Conservation (phyloP, 352 stramenopile genomes). For the Pythium plurisporium region DNA sequence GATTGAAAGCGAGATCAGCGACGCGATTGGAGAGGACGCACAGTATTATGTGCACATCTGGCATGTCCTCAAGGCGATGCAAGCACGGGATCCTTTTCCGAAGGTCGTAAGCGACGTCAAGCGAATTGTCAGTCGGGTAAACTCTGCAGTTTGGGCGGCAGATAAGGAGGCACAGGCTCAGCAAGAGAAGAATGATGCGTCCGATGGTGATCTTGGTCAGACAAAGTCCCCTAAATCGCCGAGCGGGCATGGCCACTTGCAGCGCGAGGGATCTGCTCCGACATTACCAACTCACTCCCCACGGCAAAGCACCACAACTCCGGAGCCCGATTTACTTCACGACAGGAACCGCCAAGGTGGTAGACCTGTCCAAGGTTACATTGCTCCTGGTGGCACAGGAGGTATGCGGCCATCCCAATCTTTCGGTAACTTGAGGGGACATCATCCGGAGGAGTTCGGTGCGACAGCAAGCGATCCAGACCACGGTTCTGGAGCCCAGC, state of each 20-base stretch:
- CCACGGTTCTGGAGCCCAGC: neutral
- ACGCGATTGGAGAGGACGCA: conserved; percentile 27
- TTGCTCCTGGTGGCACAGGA: conserved; percentile 9
- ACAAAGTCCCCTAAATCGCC: neutral
- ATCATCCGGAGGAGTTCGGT: conserved; percentile 48
- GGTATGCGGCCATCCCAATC: conserved; percentile 55
- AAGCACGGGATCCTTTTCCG: conserved; percentile 73
- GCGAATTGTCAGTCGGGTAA: conserved; percentile 27
- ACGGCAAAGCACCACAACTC: neutral
- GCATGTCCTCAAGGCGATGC: conserved; percentile 52
- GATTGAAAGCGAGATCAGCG: conserved; percentile 19
- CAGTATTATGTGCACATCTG: conserved; percentile 70
- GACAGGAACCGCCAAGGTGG: neutral
- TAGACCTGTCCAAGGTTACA: neutral
- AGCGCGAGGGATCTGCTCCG: conserved; percentile 16
- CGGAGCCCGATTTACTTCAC: neutral
- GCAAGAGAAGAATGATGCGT: neutral
- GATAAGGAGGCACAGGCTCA: conserved; percentile 11
- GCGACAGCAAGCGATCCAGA: neutral
- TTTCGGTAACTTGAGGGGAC: conserved; percentile 66
- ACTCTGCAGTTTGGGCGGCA: conserved; percentile 25
- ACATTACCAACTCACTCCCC: neutral
- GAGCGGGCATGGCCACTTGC: neutral
- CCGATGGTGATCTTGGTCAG: neutral
- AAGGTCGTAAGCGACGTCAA: conserved; percentile 40